These are phyloP conservation scores for Cryptococcus neoformans DNA, from an alignment of 1,284 basidiomycete genomes.

Conservation along the genomic window DNA sequence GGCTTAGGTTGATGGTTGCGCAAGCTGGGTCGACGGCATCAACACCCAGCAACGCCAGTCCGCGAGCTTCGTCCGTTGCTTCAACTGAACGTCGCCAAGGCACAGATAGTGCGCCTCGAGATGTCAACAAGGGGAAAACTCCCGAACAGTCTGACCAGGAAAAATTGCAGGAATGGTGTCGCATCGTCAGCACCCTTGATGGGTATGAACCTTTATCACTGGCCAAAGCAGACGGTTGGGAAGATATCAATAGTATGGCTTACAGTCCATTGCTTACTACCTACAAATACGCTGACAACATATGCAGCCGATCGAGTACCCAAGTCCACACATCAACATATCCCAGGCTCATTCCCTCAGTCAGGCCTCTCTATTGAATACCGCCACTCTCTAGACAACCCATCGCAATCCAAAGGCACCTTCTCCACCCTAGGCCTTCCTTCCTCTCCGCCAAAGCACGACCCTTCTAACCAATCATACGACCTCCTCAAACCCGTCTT, in stretches of 20 bases:
- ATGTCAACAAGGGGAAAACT: neutral
- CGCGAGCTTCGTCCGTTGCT: slow-evolving; percentile 14
- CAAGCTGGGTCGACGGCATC: slow-evolving; percentile 28
- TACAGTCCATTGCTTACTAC: too few species aligned
- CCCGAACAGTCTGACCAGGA: slow-evolving; percentile 8
- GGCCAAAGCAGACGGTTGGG: slow-evolving; percentile 25
- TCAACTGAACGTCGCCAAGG: slow-evolving; percentile 1
- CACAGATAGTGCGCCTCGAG: neutral
- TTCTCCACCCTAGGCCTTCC: slow-evolving; percentile 15
- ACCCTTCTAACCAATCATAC: neutral
- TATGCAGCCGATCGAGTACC: slow-evolving; percentile 4
- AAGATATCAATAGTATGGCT: slow-evolving; percentile 31
- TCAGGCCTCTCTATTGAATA: neutral
- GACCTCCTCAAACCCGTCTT: slow-evolving; percentile 27
- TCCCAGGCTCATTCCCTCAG: slow-evolving; percentile 39
- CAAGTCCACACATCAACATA: slow-evolving; percentile 6
- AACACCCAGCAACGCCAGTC: slow-evolving; percentile 54
- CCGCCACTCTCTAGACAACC: neutral
- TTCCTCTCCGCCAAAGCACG: neutral
- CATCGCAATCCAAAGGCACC: neutral
- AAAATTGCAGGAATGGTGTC: slow-evolving; percentile 15
- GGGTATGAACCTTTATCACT: slow-evolving; percentile 16
- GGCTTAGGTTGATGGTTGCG: neutral
- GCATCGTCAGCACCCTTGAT: slow-evolving; percentile 12
- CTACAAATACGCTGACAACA: neutral